Percentiles rank a stretch among this genome's conserved stretches.
These are phyloP conservation scores for Aspergillus latus DNA, from an alignment of 2,329 filamentous ascomycete species.

Conservation along the genomic window DNA sequence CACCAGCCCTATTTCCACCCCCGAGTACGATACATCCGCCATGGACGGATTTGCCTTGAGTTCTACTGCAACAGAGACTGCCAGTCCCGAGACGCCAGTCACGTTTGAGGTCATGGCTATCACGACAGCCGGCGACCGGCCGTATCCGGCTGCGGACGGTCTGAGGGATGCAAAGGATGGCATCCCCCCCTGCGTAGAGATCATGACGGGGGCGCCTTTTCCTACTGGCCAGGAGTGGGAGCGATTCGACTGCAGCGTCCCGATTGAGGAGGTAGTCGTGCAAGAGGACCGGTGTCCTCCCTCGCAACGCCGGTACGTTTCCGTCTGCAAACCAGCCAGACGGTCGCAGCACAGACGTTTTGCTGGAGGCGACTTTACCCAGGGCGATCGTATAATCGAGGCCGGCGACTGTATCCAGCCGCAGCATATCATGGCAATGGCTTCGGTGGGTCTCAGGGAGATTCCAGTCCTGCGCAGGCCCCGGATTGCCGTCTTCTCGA, in stretches of 20 bases:
- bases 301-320: constrained; percentile 11
- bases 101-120: constrained; percentile 20
- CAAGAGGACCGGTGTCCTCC: not conserved
- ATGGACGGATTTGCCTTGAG: constrained; percentile 33
- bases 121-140: constrained; percentile 22
- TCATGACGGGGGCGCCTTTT: constrained; percentile 34
- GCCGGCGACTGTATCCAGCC: constrained; percentile 17
- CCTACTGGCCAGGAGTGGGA: constrained; percentile 14
- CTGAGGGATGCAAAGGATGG: constrained; percentile 7
- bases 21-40: constrained; percentile 29
- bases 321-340: constrained; percentile 19
- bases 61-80: constrained; percentile 21
- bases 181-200: constrained; percentile 26
- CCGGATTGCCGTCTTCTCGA: constrained; percentile 23
- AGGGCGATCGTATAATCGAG: constrained; percentile 18
- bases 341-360: constrained; percentile 21
- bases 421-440: constrained; percentile 27
- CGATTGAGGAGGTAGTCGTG: constrained; percentile 19
- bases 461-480: constrained; percentile 18
- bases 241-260: constrained; percentile 23
- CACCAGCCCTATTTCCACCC: constrained; percentile 19
- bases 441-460: constrained; percentile 20
- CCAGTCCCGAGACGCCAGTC: constrained; percentile 19
- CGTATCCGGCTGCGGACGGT: not conserved
- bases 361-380: constrained; percentile 24